Percentiles rank a stretch among this genome's conserved stretches.
Evolutionary conservation across 1,284 basidiomycete genomes (phyloP).

Genomic region (Cutaneotrichosporon cavernicola): DNA sequence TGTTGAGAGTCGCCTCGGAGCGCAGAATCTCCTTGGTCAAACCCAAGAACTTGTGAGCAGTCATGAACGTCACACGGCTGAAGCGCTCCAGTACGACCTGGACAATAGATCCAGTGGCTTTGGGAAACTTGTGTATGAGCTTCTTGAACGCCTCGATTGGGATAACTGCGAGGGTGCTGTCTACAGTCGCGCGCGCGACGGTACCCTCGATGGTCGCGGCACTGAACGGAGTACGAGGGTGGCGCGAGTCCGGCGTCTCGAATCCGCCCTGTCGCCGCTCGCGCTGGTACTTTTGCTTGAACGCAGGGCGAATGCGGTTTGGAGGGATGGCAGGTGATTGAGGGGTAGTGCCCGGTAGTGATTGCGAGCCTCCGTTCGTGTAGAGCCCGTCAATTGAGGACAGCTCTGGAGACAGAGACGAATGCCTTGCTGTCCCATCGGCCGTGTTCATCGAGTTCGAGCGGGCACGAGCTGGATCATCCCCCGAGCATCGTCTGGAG

Average conservation of each 20-base stretch:
- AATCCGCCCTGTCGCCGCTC: background rate
- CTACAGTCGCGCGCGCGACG: conserved; percentile 85
- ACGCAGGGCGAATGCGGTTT: background rate
- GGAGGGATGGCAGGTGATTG: background rate
- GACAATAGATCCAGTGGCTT: conserved; percentile 95
- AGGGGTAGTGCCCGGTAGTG: conserved; percentile 3
- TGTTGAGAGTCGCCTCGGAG: conserved; percentile 95
- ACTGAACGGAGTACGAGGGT: background rate
- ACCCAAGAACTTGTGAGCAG: conserved; percentile 91
- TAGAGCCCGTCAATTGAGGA: background rate
- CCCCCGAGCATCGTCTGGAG: background rate
- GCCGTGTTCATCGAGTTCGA: conserved; percentile 15
- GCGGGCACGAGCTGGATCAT: conserved; percentile 1
- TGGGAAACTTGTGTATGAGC: conserved; percentile 88
- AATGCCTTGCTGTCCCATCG: conserved; percentile 13
- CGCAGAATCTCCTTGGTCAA: conserved; percentile 92
- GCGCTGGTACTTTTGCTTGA: background rate
- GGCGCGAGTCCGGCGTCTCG: conserved; percentile 8
- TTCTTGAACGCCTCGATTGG: conserved; percentile 88
- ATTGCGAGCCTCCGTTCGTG: background rate
- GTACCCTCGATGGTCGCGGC: conserved; percentile 39
- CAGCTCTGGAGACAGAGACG: background rate
- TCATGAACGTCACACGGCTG: conserved; percentile 90
- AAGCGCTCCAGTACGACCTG: conserved; percentile 71
- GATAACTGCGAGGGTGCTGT: conserved; percentile 97